These are phyloP conservation scores for Nakazawaea pomicola DNA, from an alignment of 805 yeast genomes.

Conservation along the genomic window DNA sequence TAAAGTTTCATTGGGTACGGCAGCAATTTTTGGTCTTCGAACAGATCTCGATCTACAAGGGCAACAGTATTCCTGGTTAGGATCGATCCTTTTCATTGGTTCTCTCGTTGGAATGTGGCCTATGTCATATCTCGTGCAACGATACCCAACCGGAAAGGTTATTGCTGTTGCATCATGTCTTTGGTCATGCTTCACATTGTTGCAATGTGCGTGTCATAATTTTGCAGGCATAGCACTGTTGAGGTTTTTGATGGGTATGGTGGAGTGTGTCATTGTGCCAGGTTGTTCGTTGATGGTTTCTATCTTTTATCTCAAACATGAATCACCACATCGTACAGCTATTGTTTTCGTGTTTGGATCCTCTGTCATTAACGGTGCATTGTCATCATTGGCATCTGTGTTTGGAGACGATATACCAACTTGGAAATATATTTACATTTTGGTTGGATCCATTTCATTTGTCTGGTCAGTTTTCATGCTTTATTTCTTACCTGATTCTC, in stretches of 20 bases:
- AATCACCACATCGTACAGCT: slow-evolving; percentile 20
- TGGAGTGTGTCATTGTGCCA: slow-evolving; percentile 36
- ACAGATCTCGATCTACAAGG: slow-evolving; percentile 29
- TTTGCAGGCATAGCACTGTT: slow-evolving; percentile 36
- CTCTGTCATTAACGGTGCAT: slow-evolving; percentile 24
- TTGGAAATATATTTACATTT: slow-evolving; percentile 41
- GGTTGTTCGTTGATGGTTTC: slow-evolving; percentile 26
- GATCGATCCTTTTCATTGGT: slow-evolving; percentile 35
- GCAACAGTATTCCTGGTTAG: slow-evolving; percentile 33
- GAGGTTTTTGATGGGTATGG: slow-evolving; percentile 37
- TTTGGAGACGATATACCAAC: slow-evolving; percentile 25
- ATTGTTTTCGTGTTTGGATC: slow-evolving; percentile 30
- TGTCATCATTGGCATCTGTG: slow-evolving; percentile 30
- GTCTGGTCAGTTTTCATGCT: slow-evolving; percentile 32
- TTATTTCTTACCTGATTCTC: slow-evolving; percentile 36
- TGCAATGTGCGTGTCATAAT: slow-evolving; percentile 29
- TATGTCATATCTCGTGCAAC: slow-evolving; percentile 24
- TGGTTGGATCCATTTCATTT: slow-evolving; percentile 37
- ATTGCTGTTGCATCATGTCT: slow-evolving; percentile 17
- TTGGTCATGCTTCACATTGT: slow-evolving; percentile 15
- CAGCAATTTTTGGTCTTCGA: slow-evolving; percentile 33
- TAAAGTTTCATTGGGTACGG: slow-evolving; percentile 29
- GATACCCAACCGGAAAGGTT: slow-evolving; percentile 20
- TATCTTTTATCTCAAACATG: slow-evolving; percentile 23
- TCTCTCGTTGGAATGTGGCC: slow-evolving; percentile 38